Percentiles rank a stretch among this genome's conserved stretches.
Evolutionary conservation across 2,329 filamentous ascomycete genomes (phyloP).

Genomic region (Albifimbria verrucaria): DNA sequence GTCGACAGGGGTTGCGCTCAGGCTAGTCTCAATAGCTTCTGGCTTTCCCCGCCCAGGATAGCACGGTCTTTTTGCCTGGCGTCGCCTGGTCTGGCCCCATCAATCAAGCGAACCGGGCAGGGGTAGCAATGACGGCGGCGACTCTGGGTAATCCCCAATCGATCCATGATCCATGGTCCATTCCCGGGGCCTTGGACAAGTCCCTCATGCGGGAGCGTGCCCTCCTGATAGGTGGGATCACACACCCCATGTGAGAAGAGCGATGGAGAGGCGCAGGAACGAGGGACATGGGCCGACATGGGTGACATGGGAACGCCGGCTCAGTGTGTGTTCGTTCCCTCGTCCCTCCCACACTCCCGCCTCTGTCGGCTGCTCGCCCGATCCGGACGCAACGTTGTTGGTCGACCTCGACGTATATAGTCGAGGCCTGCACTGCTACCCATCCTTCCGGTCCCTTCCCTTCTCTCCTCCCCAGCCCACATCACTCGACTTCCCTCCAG

Average conservation of each 20-base stretch:
- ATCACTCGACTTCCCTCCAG: slow-evolving; percentile 4
- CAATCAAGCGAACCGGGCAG: neutral
- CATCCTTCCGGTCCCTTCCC: slow-evolving; percentile 2
- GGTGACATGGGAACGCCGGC: neutral
- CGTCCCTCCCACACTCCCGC: neutral
- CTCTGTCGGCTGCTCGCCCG: neutral
- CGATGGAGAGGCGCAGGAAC: neutral
- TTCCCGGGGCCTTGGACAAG: slow-evolving; percentile 9
- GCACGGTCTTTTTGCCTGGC: neutral
- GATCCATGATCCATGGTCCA: neutral
- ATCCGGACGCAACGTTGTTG: neutral
- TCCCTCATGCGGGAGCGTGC: slow-evolving; percentile 23
- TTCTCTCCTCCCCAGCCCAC: slow-evolving; percentile 5
- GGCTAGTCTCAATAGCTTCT: neutral
- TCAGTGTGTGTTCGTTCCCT: neutral
- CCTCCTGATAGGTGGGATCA: slow-evolving; percentile 23
- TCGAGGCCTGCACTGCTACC: slow-evolving; percentile 2
- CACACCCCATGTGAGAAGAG: slow-evolving; percentile 4
- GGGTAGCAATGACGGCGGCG: neutral
- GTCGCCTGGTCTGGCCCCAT: slow-evolving; percentile 1
- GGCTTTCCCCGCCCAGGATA: neutral
- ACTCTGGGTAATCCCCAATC: neutral
- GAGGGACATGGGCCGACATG: neutral
- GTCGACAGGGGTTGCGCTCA: neutral
- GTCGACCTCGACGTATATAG: slow-evolving; percentile 5